A percentile compares a stretch with the other conserved stretches of the same genome.
Evolutionary conservation across 768 basidiomycete genomes (phyloP).

Genomic region (Candolleomyces efflorescens): DNA sequence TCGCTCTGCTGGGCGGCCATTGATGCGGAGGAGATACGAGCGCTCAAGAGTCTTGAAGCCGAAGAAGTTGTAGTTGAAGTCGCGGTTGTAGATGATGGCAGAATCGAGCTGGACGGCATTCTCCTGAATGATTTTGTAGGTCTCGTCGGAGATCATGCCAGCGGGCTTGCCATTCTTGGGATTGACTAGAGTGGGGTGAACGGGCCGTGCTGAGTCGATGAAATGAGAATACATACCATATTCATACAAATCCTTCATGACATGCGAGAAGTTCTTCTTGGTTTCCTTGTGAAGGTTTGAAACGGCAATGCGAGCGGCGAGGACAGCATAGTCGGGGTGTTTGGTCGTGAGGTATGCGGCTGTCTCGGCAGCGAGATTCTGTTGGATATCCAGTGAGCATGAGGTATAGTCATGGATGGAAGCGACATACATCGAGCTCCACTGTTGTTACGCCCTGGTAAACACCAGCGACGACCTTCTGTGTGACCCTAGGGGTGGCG

Average conservation of each 20-base stretch:
- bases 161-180: constrained; percentile 88
- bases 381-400: not conserved
- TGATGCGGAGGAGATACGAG: constrained; percentile 91
- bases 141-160: constrained; percentile 89
- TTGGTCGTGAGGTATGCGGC: constrained; percentile 97
- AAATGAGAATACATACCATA: constrained; percentile 54
- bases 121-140: constrained; percentile 74
- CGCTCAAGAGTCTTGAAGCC: constrained; percentile 99
- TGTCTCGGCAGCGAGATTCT: constrained; percentile 97
- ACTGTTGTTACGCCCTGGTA: constrained; percentile 96
- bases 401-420: not conserved
- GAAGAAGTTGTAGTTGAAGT: constrained; percentile 97
- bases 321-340: constrained; percentile 96
- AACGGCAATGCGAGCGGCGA: constrained; percentile 97
- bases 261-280: constrained; percentile 92
- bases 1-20: constrained; percentile 93
- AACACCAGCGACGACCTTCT: constrained; percentile 91
- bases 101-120: constrained; percentile 85
- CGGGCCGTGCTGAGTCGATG: no score
- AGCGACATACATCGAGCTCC: constrained; percentile 81
- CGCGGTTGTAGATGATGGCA: constrained; percentile 96
- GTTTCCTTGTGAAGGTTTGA: constrained; percentile 99
- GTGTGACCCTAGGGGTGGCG: constrained; percentile 57
- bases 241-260: constrained; percentile 85
- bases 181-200: constrained; percentile 51